These are phyloP conservation scores for Oryza brachyantha DNA, from an alignment of 176 grass and related monocot species.

Conservation along the genomic window DNA sequence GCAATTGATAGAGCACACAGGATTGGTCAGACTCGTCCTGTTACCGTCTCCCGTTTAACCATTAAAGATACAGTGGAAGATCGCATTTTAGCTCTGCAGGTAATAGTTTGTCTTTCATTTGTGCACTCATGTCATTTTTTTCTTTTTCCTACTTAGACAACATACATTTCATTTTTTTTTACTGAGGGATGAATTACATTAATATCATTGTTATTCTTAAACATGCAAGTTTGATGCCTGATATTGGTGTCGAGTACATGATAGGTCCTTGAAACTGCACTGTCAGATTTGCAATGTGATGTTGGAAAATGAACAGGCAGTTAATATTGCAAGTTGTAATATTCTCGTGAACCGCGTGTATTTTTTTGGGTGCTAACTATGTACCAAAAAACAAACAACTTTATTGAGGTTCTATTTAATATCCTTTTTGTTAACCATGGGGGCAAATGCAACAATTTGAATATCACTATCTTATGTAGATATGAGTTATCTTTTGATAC, in stretches of 20 bases:
- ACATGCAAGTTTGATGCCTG: background rate
- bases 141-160: background rate
- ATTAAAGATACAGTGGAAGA: conserved; percentile 86
- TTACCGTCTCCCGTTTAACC: conserved; percentile 78
- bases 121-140: background rate
- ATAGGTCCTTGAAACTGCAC: background rate
- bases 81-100: conserved; percentile 91
- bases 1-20: conserved; percentile 86
- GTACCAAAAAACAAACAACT: background rate
- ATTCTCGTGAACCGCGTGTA: background rate
- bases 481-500: background rate
- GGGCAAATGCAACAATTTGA: background rate
- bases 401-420: background rate
- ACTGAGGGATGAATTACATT: background rate
- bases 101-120: conserved; percentile 23
- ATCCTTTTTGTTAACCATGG: background rate
- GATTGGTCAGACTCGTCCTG: conserved; percentile 81
- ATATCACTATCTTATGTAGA: background rate
- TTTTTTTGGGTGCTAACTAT: background rate
- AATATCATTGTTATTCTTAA: background rate
- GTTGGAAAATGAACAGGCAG: conserved; percentile 7
- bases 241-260: background rate
- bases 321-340: background rate
- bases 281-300: background rate
- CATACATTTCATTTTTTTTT: background rate